phyloP scores from a whole-genome alignment of 2,329 filamentous ascomycete species.

The Lecanicillium sp. region DNA sequence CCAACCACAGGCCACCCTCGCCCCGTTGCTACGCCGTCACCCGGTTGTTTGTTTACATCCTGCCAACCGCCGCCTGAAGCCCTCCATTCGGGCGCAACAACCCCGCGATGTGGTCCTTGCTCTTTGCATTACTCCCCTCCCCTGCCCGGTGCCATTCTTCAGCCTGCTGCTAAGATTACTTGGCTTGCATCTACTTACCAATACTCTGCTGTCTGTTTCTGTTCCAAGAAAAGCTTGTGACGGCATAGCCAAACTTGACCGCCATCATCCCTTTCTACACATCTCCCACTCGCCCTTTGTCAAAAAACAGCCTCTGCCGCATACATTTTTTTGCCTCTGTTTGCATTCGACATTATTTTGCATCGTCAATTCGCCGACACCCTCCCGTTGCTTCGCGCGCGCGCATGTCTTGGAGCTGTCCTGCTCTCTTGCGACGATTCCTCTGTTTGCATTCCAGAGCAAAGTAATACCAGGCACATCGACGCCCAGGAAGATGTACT shows the following conservation, averaged over 20 bases:
- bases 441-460: slow-evolving; percentile 13
- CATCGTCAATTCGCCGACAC: background rate
- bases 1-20: slow-evolving; percentile 20
- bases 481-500: slow-evolving; percentile 12
- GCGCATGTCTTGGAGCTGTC: slow-evolving; percentile 15
- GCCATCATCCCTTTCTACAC: slow-evolving; percentile 11
- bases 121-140: slow-evolving; percentile 13
- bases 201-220: too few species aligned
- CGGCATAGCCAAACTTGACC: slow-evolving; percentile 19
- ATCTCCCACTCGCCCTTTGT: slow-evolving; percentile 3
- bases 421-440: slow-evolving; percentile 5
- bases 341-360: background rate
- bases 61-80: background rate
- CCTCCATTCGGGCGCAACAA: slow-evolving; percentile 10
- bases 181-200: slow-evolving; percentile 3
- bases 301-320: slow-evolving; percentile 7
- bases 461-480: slow-evolving; percentile 2
- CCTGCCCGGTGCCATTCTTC: slow-evolving; percentile 15
- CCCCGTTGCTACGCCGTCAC: slow-evolving; percentile 29
- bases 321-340: slow-evolving; percentile 1
- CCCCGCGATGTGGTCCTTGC: slow-evolving; percentile 20
- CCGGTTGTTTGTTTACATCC: slow-evolving; percentile 29
- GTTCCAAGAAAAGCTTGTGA: slow-evolving; percentile 18
- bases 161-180: slow-evolving; percentile 2
- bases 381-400: slow-evolving; percentile 3